Base-by-base conservation (phyloP, 768 basidiomycete genomes). In the Amanita fuliginea region DNA sequence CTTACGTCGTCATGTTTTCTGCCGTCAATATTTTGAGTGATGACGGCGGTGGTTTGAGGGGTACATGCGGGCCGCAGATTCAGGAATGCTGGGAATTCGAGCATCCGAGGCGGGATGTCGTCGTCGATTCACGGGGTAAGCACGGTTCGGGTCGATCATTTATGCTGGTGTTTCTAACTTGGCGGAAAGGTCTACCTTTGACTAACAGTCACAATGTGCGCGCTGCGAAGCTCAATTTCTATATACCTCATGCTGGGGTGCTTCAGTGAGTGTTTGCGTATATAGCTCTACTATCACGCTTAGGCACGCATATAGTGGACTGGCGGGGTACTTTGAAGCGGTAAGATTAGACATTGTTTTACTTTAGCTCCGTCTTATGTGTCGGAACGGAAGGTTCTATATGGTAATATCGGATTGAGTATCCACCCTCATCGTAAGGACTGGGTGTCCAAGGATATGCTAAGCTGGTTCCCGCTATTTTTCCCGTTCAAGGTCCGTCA, bases 31-130 rank as follows among this genome's bases (percentile, higher is more conserved):
- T 93, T 51, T 72, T 99, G 36, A 90, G 87, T 51, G 92, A 83
- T 6, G 71, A 86, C 43, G 77, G 84, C 40, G 76, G 76, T 24
- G 75, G 78, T 36, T 56, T 71, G 32, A 70, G 73, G 56, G 80
- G 78, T 14, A 73, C 77, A 41, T 92, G 88, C 67, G 92, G 93
- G 11, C 73, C 82, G 1, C 79, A 80, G 55, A 74, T 96, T 32
- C 96, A 98, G 64, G 87, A 92, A 57, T 98, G 95, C 57, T 99
- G 96, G 96, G 84, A 87, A 54, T 99, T 98, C 63, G 89, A 88
- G 55, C 96, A 99, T 68, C 95, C 96, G 1, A 69, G 90, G 52
- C 74, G 77, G 47, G 90, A 95, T 60, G 73, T 82, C 1, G 77
- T 86, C 0, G 65, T 91, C 5, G 81, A 95, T 61, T 65, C 72